Evolutionary conservation across 108 stramenopile species (phyloP), one percentile per base, ranked within the genome.

Genomic region (Skeletonema costatum): DNA sequence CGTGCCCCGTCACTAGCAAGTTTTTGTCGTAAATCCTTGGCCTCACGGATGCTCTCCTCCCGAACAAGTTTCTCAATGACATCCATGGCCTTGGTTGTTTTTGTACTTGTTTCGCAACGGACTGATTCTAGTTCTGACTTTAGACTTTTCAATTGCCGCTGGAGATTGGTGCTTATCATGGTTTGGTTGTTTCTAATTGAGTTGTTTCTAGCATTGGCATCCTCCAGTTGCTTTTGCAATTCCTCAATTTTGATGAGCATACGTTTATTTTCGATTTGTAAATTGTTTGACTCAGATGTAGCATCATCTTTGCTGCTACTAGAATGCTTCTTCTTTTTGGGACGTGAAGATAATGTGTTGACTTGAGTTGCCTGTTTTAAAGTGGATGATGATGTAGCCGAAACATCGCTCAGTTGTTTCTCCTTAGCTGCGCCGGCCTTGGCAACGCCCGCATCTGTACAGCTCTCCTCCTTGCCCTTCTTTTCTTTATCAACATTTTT

Each of bases 1-100:
- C 95, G 84, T 8, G 92, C 90, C 19, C 92, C 95, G 77, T 96
- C 90, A 30, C 85, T 79, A 0, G 91, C 89, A 70, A 96, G 60
- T 36, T 71, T 78, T 60, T 87, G 90, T 29, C 92, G 82, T 11
- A 89, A 56, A 32, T 90, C 87, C 39, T 75, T 80, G 12, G 86
- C 87, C 56, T 87, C 79, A n/a, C 85, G 72, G 5, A 69, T n/a
- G 32, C 74, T 81, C 41, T 87, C 83, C 68, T 80, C 77, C n/a
- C 89, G 79, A 2, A 93, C 64, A 14, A 87, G 62, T 17, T 82
- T 77, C 77, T 92, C 92, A 51, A 96, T 83, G 5, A 86, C 88
- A 38, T 62, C 13, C 70, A 19, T 25, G 30, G 60, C 51, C 46
- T 67, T 51, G 9, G 38, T 29, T 16, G 21, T 60, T 14, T 59